A percentile compares a stretch with the other conserved stretches of the same genome.
phyloP scores from a whole-genome alignment of 352 stramenopile species.

The Phytophthora rubi region DNA sequence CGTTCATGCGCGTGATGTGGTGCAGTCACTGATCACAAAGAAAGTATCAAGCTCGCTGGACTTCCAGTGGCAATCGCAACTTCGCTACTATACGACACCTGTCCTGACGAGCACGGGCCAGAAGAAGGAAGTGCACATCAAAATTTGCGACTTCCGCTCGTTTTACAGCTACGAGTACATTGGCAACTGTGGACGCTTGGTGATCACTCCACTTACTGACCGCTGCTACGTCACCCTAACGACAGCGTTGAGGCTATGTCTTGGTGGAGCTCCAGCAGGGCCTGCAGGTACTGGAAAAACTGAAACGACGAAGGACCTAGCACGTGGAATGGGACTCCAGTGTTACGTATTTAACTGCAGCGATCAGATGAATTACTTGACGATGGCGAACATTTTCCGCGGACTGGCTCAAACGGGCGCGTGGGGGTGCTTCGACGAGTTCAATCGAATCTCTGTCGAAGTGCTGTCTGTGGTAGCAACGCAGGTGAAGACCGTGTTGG shows the following conservation, averaged over 20 bases:
- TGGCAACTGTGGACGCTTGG: conserved; percentile 91
- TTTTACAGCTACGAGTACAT: conserved; percentile 97
- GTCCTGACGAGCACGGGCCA: conserved; percentile 42
- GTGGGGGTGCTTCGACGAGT: conserved; percentile 98
- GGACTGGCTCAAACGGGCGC: conserved; percentile 94
- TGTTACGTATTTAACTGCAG: conserved; percentile 92
- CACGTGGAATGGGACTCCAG: conserved; percentile 74
- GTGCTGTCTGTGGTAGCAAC: conserved; percentile 96
- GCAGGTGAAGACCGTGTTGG: conserved; percentile 98
- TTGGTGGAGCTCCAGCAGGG: conserved; percentile 79
- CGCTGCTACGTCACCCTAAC: conserved; percentile 89
- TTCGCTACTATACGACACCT: conserved; percentile 92
- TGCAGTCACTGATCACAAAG: conserved; percentile 92
- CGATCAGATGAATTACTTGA: conserved; percentile 95
- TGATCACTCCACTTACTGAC: conserved; percentile 87
- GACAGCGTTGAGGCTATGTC: conserved; percentile 76
- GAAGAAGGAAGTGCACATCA: conserved; percentile 84
- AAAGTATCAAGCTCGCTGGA: conserved; percentile 92
- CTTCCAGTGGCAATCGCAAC: conserved; percentile 96
- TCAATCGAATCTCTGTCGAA: conserved; percentile 97
- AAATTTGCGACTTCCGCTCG: conserved; percentile 91
- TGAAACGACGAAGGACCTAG: conserved; percentile 87
- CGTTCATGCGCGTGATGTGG: conserved; percentile 95
- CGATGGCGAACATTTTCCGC: conserved; percentile 96
- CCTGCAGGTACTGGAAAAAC: conserved; percentile 89